These are phyloP conservation scores for Candolleomyces aberdarensis DNA, from an alignment of 768 basidiomycete genomes.

Conservation along the genomic window DNA sequence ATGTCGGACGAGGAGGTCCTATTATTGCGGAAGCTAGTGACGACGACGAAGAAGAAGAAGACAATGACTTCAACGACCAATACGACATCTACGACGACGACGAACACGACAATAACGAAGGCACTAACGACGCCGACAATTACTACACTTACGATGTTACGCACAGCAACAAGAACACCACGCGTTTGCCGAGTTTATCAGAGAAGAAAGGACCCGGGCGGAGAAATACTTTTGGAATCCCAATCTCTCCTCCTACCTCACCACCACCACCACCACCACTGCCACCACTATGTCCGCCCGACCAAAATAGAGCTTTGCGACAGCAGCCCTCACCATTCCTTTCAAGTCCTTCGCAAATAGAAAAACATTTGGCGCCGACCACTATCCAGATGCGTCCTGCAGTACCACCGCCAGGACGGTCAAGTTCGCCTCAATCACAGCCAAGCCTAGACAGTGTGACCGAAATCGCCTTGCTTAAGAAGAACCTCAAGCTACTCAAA, in stretches of 20 bases:
- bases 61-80: conserved; percentile 11
- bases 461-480: conserved; percentile 23
- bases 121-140: neutral
- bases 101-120: conserved; percentile 3
- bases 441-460: conserved; percentile 16
- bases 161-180: conserved; percentile 4
- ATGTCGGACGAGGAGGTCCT: conserved; percentile 20
- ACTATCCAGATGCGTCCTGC: neutral
- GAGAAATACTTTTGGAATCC: conserved; percentile 9
- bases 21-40: conserved; percentile 25
- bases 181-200: conserved; percentile 6
- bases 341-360: neutral
- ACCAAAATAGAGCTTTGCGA: neutral
- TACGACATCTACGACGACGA: conserved; percentile 2
- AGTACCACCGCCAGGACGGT: neutral
- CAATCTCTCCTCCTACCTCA: conserved; percentile 10
- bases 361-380: neutral
- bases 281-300: conserved; percentile 23
- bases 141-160: neutral
- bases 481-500: conserved; percentile 21
- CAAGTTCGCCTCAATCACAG: conserved; percentile 8
- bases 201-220: neutral
- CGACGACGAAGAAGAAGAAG: conserved; percentile 14
- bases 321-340: neutral
- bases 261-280: conserved; percentile 18